Evolutionary conservation across 148 eudicot genomes (phyloP), one percentile per base, ranked within the genome.

Genomic region (Rhododendron molle): DNA sequence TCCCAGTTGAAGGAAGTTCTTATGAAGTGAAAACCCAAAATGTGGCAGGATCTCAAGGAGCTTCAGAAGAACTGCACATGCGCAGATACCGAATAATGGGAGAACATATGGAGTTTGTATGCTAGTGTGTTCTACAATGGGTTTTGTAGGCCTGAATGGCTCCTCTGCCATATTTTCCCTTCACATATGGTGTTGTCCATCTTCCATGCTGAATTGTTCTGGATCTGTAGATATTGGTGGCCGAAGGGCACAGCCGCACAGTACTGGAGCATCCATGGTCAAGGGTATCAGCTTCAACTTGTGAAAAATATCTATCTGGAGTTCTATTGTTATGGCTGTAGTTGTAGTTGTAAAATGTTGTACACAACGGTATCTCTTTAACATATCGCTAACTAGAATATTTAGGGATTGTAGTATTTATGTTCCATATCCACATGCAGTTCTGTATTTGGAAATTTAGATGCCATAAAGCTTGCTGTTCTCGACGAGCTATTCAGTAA

Each of bases 1-100:
- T 13, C 4, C 50, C 26, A 30, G 7, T 36, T 38, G 62, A 56
- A 40, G 38, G 40, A 58, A 58, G 34, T 44, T 26, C 65, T 80
- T 65, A 80, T 78, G 52, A 81, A 50, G 78, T 85, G 44, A 77
- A 81, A 73, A 71, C 23, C 30, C 38, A 21, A 77, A 54, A 26
- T 69, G 58, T 88, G 87, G 86, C 95, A 96, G 98, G 98, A 96
- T 46, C 98, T 96, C 67, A 89, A 90, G 30, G 98, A 96, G 91
- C 93, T 91, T 81, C 96, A 96, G 89, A 93, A 92, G 94, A 94
- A 90, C 21, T 94, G 98, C 92, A 96, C 83, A 84, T 96, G 98
- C 91, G 12, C 62, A 71, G 83, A 73, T 36, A 90, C 87, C 85
- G 89, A 91, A 74, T 89, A 85, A 88, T 50, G 76, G 52, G 52